Base-by-base conservation (phyloP, 2,329 filamentous ascomycete genomes). In the Endoconidiophora polonica region DNA sequence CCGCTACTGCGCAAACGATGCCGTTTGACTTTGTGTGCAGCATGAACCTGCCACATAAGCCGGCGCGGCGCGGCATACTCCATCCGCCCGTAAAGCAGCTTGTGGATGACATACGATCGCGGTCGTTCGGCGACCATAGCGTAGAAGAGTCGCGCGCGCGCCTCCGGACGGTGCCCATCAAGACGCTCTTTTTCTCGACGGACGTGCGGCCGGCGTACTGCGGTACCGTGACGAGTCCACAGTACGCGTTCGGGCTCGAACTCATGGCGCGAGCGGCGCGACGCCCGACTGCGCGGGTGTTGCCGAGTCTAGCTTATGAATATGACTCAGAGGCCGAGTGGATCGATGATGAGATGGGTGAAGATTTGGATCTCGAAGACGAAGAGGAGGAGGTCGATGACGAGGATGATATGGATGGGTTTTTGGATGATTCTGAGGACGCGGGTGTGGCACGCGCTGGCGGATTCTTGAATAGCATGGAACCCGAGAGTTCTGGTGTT, bases 281-380 rank as follows among this genome's bases (percentile, higher is more conserved):
- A 58, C 66, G 76, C 61, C 68, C 84, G 54, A 57, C 70, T 58
- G 61, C 67, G 56, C 62, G 72, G 54, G 65, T 68, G n/a, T 65
- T 86, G 1, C 74, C 48, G 9, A 44, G 79, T 4, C 71, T 83
- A 3, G 72, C 86, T 57, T 93, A 93, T 60, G 84, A 87, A 55
- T 87, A 90, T 60, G 85, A 91, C 59, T 90, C 84, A 2, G 85
- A 93, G 61, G 83, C 77, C 4, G 86, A 91, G 61, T 93, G 85
- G 85, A 81, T 87, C 59, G 84, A 86, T 52, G 74, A 81, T 54
- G 76, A 77, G 26, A 47, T 67, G 51, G 81, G 82, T 23, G 81
- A 83, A 41, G 79, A 83, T 46, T 72, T 85, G 2, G 79, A 77
- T 12, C 73, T 80, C 2, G 81, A 83, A 18, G 79, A 83, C 6